Percentiles rank a stretch among this genome's conserved stretches.
Evolutionary conservation across 2,329 filamentous ascomycete genomes (phyloP).

Genomic region (Didymella lethalis): DNA sequence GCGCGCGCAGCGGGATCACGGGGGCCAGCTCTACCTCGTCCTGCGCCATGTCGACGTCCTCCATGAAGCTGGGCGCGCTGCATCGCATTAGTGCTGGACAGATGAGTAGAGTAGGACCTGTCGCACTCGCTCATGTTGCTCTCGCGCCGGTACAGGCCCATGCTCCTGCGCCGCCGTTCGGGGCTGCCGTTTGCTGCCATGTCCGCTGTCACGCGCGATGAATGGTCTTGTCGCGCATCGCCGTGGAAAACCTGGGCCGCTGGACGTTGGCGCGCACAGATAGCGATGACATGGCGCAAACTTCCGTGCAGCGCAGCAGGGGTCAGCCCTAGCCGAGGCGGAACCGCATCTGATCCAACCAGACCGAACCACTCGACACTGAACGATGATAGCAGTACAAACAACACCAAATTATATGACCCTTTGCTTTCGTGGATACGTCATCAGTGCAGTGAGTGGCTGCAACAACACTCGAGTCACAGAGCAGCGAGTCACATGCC

Average conservation of each 20-base stretch:
- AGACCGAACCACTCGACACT: too few relatives aligned
- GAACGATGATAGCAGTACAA: too few relatives aligned
- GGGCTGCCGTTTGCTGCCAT: constrained; percentile 48
- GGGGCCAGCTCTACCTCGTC: constrained; percentile 73
- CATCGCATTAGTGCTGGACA: too few relatives aligned
- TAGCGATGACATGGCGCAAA: constrained; percentile 16
- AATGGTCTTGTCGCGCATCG: neutral
- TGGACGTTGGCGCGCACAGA: constrained; percentile 13
- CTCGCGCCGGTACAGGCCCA: constrained; percentile 67
- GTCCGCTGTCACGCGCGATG: constrained; percentile 13
- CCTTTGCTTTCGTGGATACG: too few relatives aligned
- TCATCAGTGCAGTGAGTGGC: too few relatives aligned
- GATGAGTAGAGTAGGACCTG: too few relatives aligned
- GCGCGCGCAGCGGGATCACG: constrained; percentile 26
- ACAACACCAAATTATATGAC: too few relatives aligned
- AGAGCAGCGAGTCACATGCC: too few relatives aligned
- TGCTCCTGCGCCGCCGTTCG: constrained; percentile 46
- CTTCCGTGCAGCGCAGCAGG: constrained; percentile 1
- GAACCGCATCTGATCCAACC: neutral
- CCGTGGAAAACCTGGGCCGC: constrained; percentile 8
- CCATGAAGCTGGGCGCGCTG: constrained; percentile 73
- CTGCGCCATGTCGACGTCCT: constrained; percentile 98
- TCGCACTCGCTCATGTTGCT: constrained; percentile 67
- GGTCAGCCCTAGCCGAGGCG: neutral
- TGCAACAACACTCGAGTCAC: too few relatives aligned